phyloP scores from a whole-genome alignment of 352 stramenopile species.

The Pythium brachiatum region DNA sequence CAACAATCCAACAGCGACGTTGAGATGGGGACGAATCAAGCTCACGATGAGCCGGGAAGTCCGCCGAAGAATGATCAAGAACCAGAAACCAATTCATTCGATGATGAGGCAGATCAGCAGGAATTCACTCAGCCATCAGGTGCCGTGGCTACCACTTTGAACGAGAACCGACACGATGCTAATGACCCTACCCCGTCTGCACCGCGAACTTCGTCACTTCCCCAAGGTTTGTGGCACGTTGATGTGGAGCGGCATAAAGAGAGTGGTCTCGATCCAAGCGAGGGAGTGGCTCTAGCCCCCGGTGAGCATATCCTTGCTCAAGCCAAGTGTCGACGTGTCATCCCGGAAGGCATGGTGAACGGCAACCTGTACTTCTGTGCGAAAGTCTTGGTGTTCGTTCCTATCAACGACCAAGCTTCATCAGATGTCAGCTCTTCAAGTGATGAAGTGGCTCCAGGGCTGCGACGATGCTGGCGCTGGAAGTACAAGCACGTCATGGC shows the following conservation, averaged over 20 bases:
- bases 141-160: neutral
- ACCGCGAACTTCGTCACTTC: constrained; percentile 5
- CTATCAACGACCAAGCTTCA: constrained; percentile 16
- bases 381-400: constrained; percentile 70
- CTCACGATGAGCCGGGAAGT: constrained; percentile 12
- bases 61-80: constrained; percentile 19
- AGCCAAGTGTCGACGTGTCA: constrained; percentile 63
- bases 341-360: constrained; percentile 69
- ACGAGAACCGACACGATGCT: neutral
- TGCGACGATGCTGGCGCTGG: constrained; percentile 78
- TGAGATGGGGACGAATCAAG: constrained; percentile 15
- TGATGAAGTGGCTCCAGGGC: constrained; percentile 62
- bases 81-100: neutral
- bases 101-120: constrained; percentile 20
- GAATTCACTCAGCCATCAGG: neutral
- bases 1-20: neutral
- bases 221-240: constrained; percentile 21
- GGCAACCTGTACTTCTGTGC: constrained; percentile 62
- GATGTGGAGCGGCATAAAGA: constrained; percentile 38
- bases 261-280: constrained; percentile 65
- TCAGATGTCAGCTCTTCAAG: neutral
- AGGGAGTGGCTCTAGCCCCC: constrained; percentile 48
- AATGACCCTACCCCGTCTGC: neutral
- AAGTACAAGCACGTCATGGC: constrained; percentile 74
- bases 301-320: constrained; percentile 67